These are phyloP conservation scores for Grosmannia penicillata DNA, from an alignment of 2,329 filamentous ascomycete genomes.

Conservation along the genomic window DNA sequence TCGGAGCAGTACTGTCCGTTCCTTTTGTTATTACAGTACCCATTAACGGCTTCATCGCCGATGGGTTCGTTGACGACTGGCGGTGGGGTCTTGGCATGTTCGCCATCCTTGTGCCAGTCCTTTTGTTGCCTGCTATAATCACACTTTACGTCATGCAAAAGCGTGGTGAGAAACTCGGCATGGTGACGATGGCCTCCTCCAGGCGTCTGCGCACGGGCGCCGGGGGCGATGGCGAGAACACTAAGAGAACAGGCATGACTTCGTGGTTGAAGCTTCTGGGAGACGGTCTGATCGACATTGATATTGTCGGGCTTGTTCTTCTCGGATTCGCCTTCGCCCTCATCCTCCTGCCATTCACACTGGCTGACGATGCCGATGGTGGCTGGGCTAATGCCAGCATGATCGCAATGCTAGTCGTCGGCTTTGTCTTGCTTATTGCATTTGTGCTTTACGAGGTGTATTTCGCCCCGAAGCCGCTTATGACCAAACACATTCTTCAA, in stretches of 20 bases:
- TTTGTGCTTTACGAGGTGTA: conserved; percentile 39
- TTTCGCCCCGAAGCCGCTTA: conserved; percentile 38
- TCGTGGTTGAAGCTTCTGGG: conserved; percentile 12
- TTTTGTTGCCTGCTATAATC: conserved; percentile 36
- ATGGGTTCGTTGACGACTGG: conserved; percentile 28
- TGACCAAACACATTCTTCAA: conserved; percentile 43
- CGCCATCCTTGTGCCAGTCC: conserved; percentile 39
- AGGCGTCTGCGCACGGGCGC: conserved; percentile 20
- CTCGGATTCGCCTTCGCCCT: conserved; percentile 32
- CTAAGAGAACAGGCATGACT: conserved; percentile 6
- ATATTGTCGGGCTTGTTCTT: no score
- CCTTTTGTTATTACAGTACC: conserved; percentile 21
- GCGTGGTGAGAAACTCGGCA: conserved; percentile 23
- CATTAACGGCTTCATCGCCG: conserved; percentile 25
- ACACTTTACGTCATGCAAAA: conserved; percentile 32
- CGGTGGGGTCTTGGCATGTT: conserved; percentile 49
- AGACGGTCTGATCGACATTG: conserved; percentile 18
- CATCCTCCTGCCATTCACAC: conserved; percentile 30
- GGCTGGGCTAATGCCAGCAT: conserved; percentile 25
- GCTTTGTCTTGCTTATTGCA: conserved; percentile 21
- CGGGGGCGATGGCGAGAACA: conserved; percentile 1
- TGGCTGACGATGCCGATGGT: conserved; percentile 15
- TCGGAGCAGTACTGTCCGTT: conserved; percentile 14
- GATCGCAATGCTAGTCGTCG: conserved; percentile 25
- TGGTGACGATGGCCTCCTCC: conserved; percentile 23